A percentile compares a stretch with the other conserved stretches of the same genome.
Conservation (phyloP, 108 stramenopile species). For the Aureococcus anophagefferens region DNA sequence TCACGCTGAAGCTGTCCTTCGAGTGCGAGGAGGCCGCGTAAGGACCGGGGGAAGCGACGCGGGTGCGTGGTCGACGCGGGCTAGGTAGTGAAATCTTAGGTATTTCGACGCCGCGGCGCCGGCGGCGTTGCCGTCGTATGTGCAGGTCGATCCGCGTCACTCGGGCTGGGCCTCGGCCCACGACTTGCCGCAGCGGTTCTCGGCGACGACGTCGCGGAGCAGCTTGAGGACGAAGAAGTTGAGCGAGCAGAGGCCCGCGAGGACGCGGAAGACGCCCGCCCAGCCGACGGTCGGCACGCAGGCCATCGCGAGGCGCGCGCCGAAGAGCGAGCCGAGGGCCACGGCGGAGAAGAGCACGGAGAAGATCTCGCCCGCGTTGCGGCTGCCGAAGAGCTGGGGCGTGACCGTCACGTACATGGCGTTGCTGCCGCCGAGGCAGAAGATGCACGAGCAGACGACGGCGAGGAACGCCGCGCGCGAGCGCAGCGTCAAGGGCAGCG, state of each 20-base stretch:
- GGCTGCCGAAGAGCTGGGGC: no score
- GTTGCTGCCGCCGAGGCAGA: constrained; percentile 41
- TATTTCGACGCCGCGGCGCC: no score
- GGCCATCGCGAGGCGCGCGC: not conserved
- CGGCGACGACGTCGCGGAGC: not conserved
- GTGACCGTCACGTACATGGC: no score
- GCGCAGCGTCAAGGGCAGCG: constrained; percentile 10
- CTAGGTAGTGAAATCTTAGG: no score
- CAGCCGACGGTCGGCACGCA: not conserved
- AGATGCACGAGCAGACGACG: constrained; percentile 24
- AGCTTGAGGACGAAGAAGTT: not conserved
- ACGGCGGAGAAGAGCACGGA: not conserved
- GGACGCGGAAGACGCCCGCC: not conserved
- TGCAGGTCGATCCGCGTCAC: no score
- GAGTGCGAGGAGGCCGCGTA: no score
- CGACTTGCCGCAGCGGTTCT: no score
- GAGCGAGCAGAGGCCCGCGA: not conserved
- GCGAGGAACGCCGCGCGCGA: constrained; percentile 16
- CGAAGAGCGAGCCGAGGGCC: not conserved
- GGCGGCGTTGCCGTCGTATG: no score
- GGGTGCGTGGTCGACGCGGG: no score
- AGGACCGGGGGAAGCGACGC: no score
- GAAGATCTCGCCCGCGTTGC: not conserved
- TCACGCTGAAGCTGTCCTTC: no score
- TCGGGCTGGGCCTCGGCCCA: no score